Conservation (phyloP, 116 monocot species). For the Papilionanthe hybrid region DNA sequence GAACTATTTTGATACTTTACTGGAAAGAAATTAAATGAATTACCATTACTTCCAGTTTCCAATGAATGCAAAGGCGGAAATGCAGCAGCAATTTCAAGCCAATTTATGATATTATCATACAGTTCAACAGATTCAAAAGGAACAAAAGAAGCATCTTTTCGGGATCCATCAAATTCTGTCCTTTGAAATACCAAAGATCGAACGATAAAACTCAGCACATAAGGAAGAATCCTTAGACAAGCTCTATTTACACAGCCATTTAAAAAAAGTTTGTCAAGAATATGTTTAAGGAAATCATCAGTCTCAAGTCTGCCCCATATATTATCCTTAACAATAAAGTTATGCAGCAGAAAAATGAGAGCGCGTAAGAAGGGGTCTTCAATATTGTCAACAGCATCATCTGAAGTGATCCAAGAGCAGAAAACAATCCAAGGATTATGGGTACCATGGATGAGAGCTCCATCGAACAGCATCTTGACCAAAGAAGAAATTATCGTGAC, state of each 20-base stretch:
- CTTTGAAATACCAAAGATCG: constrained; percentile 30
- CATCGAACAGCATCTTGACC: constrained; percentile 58
- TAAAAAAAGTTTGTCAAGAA: constrained; percentile 47
- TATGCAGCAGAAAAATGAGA: constrained; percentile 49
- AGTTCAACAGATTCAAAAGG: constrained; percentile 32
- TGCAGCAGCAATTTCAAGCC: constrained; percentile 63
- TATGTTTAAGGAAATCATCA: constrained; percentile 39
- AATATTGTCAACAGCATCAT: constrained; percentile 66
- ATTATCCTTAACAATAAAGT: constrained; percentile 40
- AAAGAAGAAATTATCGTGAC: constrained; percentile 34
- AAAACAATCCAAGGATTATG: constrained; percentile 39
- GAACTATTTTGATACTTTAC: too few species aligned
- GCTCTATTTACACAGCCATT: constrained; percentile 31
- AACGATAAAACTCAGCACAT: constrained; percentile 53
- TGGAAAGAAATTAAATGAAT: neutral
- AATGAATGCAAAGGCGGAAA: constrained; percentile 36
- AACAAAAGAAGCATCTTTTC: constrained; percentile 21
- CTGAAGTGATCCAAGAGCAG: constrained; percentile 61
- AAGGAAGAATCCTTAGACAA: constrained; percentile 78
- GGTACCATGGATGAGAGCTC: constrained; percentile 42
- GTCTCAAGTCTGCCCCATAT: constrained; percentile 53
- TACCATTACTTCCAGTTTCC: constrained; percentile 38
- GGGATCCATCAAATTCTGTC: constrained; percentile 19
- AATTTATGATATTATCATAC: constrained; percentile 34
- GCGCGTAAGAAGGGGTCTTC: constrained; percentile 68